These are phyloP conservation scores for Apophysomyces ossiformis DNA, from an alignment of 371 early-diverging fungal species.

Conservation along the genomic window DNA sequence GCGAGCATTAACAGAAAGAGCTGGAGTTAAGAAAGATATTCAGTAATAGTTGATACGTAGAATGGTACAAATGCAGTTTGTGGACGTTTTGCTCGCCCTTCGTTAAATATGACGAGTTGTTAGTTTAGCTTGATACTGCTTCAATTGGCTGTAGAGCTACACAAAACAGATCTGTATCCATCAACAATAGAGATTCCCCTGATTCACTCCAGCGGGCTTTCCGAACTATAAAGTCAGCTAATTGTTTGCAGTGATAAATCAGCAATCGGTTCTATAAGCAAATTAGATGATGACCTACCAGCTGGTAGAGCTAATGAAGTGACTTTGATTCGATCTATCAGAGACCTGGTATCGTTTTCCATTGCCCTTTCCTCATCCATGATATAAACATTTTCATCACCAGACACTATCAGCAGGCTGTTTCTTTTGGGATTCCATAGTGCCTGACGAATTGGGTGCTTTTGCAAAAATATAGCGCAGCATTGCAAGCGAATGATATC, in stretches of 20 bases:
- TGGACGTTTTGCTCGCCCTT: no score
- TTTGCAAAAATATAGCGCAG: constrained; percentile 53
- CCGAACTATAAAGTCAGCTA: constrained; percentile 44
- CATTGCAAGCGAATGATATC: constrained; percentile 45
- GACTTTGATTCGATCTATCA: constrained; percentile 15
- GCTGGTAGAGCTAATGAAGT: constrained; percentile 26
- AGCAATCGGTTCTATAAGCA: background rate
- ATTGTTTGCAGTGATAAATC: background rate
- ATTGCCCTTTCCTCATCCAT: constrained; percentile 29
- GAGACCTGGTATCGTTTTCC: constrained; percentile 13
- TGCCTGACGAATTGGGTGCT: constrained; percentile 45
- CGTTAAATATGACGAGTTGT: no score
- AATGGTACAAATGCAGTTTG: no score
- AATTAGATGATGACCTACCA: constrained; percentile 18
- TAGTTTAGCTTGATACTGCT: background rate
- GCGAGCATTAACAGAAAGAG: no score
- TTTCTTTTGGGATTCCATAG: constrained; percentile 64
- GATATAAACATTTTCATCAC: constrained; percentile 49
- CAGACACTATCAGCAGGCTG: constrained; percentile 55
- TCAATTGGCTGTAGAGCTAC: constrained; percentile 18
- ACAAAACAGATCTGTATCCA: constrained; percentile 45
- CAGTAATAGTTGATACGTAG: no score
- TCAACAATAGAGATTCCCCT: constrained; percentile 41
- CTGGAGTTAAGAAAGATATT: no score
- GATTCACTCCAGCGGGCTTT: constrained; percentile 42